phyloP scores from a whole-genome alignment of 176 grass and related monocot species.

The sorghum (Sorghum bicolor) region Sorghum_bicolor_NCBIv3 NC_012871.2:51194501-51195000 shows the following conservation, averaged over 20 bases:
- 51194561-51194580: neutral
- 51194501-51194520: neutral
- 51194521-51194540: neutral
- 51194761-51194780: conserved; percentile 18
- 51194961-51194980: neutral
- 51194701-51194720: conserved; percentile 7
- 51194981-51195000: neutral
- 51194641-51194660: neutral
- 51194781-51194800: conserved; percentile 33
- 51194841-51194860: neutral
- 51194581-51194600: neutral
- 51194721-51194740: conserved; percentile 26
- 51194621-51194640: neutral
- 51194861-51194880: conserved; percentile 12
- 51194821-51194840: conserved; percentile 12
- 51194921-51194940: neutral
- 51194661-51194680: neutral
- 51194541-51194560: conserved; percentile 13
- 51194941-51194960: neutral
- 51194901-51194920: neutral
- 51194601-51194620: neutral
- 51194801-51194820: neutral
- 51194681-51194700: neutral
- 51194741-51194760: neutral
- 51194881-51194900: neutral